A percentile compares a stretch with the other conserved stretches of the same genome.
Evolutionary conservation across 495 filamentous ascomycete genomes (phyloP).

Genomic region (Parachaetomium inaequale): DNA sequence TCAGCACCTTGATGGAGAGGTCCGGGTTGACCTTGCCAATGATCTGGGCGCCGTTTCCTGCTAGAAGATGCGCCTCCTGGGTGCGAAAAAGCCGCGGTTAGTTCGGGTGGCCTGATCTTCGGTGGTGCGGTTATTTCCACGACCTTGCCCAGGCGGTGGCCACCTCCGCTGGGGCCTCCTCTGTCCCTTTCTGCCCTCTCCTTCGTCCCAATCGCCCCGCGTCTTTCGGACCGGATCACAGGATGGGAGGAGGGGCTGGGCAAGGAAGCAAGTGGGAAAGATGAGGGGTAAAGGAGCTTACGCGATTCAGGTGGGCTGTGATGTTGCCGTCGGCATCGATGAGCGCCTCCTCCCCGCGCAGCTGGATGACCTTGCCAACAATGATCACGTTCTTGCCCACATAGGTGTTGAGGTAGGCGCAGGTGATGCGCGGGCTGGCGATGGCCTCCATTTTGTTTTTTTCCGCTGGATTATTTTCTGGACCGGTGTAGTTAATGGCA

Average conservation of each 20-base stretch:
- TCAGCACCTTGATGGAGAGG: constrained; percentile 69
- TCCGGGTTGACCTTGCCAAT: constrained; percentile 88
- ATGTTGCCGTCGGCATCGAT: constrained; percentile 74
- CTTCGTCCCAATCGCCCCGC: not conserved
- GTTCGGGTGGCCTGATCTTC: not conserved
- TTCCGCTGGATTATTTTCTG: not conserved
- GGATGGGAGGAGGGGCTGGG: not conserved
- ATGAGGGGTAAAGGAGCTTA: constrained; percentile 34
- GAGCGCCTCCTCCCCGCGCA: constrained; percentile 76
- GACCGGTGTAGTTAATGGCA: not conserved
- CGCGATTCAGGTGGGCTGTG: constrained; percentile 67
- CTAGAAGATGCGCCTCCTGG: constrained; percentile 71
- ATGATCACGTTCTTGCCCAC: constrained; percentile 73
- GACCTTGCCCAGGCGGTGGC: not conserved
- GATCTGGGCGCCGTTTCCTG: constrained; percentile 79
- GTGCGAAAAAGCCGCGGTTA: not conserved
- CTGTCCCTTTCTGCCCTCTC: not conserved
- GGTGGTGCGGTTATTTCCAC: not conserved
- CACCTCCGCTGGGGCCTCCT: not conserved
- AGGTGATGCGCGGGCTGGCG: constrained; percentile 66
- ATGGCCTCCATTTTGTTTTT: constrained; percentile 38
- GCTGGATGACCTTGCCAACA: constrained; percentile 75
- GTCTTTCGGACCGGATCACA: not conserved
- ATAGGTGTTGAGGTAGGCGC: constrained; percentile 63
- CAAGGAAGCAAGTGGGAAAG: not conserved